Evolutionary conservation across 129 eudicot species (phyloP), one percentile per base, ranked within the genome.

Genomic region (Arctium minus): DNA sequence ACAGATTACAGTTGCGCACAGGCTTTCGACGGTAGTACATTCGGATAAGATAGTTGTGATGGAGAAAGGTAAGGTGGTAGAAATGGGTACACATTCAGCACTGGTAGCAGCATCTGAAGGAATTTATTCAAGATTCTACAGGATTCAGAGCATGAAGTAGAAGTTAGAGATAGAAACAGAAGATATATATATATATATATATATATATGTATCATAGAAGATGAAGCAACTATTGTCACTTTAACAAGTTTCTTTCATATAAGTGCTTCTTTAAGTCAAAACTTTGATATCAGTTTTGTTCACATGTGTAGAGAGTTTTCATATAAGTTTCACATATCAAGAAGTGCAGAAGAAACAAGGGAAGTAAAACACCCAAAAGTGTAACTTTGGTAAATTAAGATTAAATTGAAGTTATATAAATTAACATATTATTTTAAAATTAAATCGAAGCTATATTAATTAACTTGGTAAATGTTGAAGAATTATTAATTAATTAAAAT

Each of bases 1-100:
- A 22, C 92, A 87, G 85, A 65, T 93, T 37, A 93, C 98, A 9
- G 92, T 93, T 76, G 98, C 98, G 44, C 98, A 93, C 40, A 82
- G 97, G 87, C 97, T 93, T 71, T 93, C 98, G 18, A 93, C 96
- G 0, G 84, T 91, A 13, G 87, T 89, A 13, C 87, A 89, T 42
- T 93, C 98, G 1, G 97, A 93, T 81, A 77, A 82, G 32, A 93
- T 93, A 56, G 81, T 91, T 67, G 97, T 93, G 38, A 91, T 93
- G 96, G 96, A 93, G 42, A 91, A 86, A 73, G 97, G 98, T 50
- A 86, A 71, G 70, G 94, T 91, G 77, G 98, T 91, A 30, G 96
- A 93, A 81, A 87, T 78, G 89, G 96, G 97, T 13, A 87, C 86
- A 0, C 96, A 91, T 72, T 79, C 89, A 17, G 74, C 81, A 36